Conservation (phyloP, 2,329 filamentous ascomycete genomes). For the Stachybotrys elegans region DNA sequence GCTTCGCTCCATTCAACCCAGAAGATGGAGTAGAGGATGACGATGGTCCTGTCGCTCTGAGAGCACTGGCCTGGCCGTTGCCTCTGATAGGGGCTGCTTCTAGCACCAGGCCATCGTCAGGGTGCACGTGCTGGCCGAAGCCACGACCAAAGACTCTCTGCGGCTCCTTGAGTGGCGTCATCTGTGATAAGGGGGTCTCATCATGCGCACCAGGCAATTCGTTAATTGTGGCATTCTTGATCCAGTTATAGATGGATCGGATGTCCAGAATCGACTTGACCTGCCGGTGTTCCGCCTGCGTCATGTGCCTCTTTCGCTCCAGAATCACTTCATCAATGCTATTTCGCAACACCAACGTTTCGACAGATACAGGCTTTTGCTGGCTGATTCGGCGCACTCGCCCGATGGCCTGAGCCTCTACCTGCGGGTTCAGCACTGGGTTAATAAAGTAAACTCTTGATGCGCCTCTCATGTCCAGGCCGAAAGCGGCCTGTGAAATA, state of each 20-base stretch:
- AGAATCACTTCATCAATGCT: constrained; percentile 86
- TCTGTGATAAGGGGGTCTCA: constrained; percentile 40
- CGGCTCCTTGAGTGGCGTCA: constrained; percentile 38
- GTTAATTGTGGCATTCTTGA: constrained; percentile 45
- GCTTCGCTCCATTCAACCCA: constrained; percentile 19
- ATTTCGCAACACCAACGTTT: constrained; percentile 74
- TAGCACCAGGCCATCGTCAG: constrained; percentile 40
- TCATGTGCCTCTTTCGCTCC: constrained; percentile 68
- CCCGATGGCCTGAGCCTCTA: constrained; percentile 89
- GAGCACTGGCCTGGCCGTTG: not conserved
- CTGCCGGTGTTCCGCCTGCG: constrained; percentile 54
- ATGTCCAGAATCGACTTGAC: constrained; percentile 56
- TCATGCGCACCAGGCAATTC: constrained; percentile 19
- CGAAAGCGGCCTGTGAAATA: constrained; percentile 81
- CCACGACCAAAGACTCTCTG: constrained; percentile 48
- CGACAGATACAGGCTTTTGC: constrained; percentile 70
- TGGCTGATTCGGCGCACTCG: constrained; percentile 86
- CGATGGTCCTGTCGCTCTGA: not conserved
- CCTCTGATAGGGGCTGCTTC: constrained; percentile 10
- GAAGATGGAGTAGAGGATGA: too few species aligned
- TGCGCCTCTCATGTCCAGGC: constrained; percentile 77
- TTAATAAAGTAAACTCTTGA: constrained; percentile 86
- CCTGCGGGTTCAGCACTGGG: constrained; percentile 77
- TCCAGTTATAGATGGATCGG: constrained; percentile 53
- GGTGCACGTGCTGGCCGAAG: constrained; percentile 35